phyloP scores from a whole-genome alignment of 1,284 basidiomycete species.

The Xerocomus nothofagi region DNA sequence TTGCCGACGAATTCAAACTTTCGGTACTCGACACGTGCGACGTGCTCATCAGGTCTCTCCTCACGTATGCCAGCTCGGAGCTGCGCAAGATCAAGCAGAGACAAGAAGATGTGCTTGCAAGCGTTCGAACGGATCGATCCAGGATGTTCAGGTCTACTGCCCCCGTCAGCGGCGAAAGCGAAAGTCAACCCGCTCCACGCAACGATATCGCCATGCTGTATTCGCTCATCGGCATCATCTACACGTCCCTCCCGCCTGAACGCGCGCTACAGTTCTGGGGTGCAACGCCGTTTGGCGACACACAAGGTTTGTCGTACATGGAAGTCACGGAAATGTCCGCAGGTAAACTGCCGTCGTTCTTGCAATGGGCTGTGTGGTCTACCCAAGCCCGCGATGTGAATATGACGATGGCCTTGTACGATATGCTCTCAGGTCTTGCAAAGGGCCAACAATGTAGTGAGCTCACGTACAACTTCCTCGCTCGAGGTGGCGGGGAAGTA shows the following conservation, averaged over 20 bases:
- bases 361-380: conserved; percentile 86
- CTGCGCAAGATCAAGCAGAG: conserved; percentile 89
- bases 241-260: conserved; percentile 72
- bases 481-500: conserved; percentile 64
- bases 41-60: conserved; percentile 67
- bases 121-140: conserved; percentile 57
- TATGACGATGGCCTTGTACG: conserved; percentile 79
- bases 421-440: conserved; percentile 86
- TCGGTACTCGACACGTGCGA: conserved; percentile 71
- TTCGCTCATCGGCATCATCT: conserved; percentile 80
- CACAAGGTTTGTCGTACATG: conserved; percentile 46
- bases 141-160: conserved; percentile 50
- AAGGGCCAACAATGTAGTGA: conserved; percentile 84
- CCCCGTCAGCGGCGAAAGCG: conserved; percentile 41
- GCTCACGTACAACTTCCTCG: conserved; percentile 83
- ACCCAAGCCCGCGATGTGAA: conserved; percentile 72
- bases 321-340: conserved; percentile 57
- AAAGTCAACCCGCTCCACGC: conserved; percentile 47
- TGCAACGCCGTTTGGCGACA: conserved; percentile 49
- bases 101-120: conserved; percentile 83
- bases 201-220: conserved; percentile 87
- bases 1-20: conserved; percentile 64
- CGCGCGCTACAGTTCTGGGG: conserved; percentile 86
- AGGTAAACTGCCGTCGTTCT: conserved; percentile 74
- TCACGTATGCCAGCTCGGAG: conserved; percentile 81